phyloP scores from a whole-genome alignment of 495 filamentous ascomycete species.

The Parmelia sp. region DNA sequence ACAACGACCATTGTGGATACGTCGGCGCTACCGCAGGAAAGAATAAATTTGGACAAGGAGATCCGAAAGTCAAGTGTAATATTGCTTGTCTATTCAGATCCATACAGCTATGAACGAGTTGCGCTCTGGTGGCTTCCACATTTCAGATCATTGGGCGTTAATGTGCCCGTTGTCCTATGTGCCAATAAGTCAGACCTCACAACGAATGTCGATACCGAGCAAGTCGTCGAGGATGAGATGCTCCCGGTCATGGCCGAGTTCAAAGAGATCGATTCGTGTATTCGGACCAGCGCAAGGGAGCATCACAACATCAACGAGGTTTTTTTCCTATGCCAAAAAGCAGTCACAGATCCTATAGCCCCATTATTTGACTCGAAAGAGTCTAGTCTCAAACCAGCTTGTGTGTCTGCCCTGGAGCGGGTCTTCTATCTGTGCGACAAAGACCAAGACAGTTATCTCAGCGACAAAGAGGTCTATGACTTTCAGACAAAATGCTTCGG shows the following conservation, averaged over 20 bases:
- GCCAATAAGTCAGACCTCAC: constrained; percentile 92
- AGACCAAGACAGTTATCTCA: constrained; percentile 91
- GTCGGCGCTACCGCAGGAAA: constrained; percentile 88
- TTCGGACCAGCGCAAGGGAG: constrained; percentile 88
- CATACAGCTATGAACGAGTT: constrained; percentile 97
- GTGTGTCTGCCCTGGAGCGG: constrained; percentile 73
- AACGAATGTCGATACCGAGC: constrained; percentile 59
- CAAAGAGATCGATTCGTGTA: constrained; percentile 97
- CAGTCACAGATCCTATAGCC: constrained; percentile 96
- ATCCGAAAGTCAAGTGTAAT: constrained; percentile 96
- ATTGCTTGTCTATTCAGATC: constrained; percentile 92
- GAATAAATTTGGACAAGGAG: constrained; percentile 80
- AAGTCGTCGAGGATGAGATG: constrained; percentile 95
- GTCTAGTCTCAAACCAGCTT: constrained; percentile 76
- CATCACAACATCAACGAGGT: constrained; percentile 94
- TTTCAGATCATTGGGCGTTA: constrained; percentile 93
- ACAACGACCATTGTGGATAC: constrained; percentile 95
- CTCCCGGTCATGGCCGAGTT: constrained; percentile 97
- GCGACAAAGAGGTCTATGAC: constrained; percentile 79
- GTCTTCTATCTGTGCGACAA: constrained; percentile 95
- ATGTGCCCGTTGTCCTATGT: constrained; percentile 95
- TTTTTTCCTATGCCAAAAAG: constrained; percentile 96
- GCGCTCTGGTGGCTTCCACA: constrained; percentile 97
- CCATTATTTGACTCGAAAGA: constrained; percentile 96
- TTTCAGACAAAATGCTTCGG: constrained; percentile 91